Conservation (phyloP, 345 rosid genomes). For the Eucalyptus fibrosa region DNA sequence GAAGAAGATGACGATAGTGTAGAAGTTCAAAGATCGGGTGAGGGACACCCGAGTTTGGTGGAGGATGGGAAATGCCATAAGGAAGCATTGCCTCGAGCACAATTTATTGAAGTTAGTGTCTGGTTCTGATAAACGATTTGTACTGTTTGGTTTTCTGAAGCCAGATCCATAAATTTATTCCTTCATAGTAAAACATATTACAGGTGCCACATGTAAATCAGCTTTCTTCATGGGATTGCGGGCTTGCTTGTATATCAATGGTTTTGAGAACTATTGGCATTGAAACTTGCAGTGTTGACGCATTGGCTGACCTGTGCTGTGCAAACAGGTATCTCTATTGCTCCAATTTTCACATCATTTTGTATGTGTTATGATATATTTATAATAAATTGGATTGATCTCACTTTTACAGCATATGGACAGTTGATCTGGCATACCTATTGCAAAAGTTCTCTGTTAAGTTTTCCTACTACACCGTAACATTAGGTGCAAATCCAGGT, state of each 20-base stretch:
- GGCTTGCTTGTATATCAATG: slow-evolving; percentile 90
- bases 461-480: slow-evolving; percentile 79
- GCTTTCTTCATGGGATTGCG: slow-evolving; percentile 88
- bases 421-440: slow-evolving; percentile 79
- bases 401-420: slow-evolving; percentile 73
- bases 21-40: neutral
- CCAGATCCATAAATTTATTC: neutral
- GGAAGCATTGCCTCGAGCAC: slow-evolving; percentile 20
- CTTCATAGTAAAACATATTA: neutral
- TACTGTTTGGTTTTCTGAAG: neutral
- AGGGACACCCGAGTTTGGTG: neutral
- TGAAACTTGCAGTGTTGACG: slow-evolving; percentile 33
- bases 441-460: slow-evolving; percentile 62
- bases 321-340: slow-evolving; percentile 52
- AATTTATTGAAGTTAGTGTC: slow-evolving; percentile 35
- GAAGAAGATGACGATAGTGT: slow-evolving; percentile 18
- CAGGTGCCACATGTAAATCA: slow-evolving; percentile 85
- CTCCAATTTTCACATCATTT: neutral
- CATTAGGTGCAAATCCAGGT: slow-evolving; percentile 83
- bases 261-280: slow-evolving; percentile 66
- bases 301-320: slow-evolving; percentile 54
- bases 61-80: slow-evolving; percentile 4
- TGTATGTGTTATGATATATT: neutral
- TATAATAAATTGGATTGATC: neutral
- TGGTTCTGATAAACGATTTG: neutral